A percentile compares a stretch with the other conserved stretches of the same genome.
Conservation (phyloP, 257 asterid species). For the Mitragyna speciosa region DNA sequence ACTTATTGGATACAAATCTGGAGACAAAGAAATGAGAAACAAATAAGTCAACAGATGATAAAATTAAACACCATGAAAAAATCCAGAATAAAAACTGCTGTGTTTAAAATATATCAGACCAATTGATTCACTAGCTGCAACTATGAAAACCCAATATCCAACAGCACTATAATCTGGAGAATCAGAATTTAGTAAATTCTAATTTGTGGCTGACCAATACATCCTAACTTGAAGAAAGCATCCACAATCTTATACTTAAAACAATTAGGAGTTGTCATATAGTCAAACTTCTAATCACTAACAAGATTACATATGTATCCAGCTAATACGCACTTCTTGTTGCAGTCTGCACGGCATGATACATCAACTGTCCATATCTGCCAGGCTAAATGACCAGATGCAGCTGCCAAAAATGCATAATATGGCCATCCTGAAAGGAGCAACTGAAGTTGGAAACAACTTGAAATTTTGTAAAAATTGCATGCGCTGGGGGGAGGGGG, state of each 20-base stretch:
- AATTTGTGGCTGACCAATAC: neutral
- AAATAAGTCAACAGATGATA: neutral
- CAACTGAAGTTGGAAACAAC: neutral
- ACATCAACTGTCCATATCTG: constrained; percentile 78
- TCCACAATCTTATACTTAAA: neutral
- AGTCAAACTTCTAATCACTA: neutral
- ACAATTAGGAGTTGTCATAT: neutral
- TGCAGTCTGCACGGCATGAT: constrained; percentile 83
- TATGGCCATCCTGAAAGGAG: constrained; percentile 62
- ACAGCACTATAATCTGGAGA: neutral
- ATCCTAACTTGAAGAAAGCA: neutral
- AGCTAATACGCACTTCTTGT: constrained; percentile 52
- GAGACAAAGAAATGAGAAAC: neutral
- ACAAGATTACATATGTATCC: neutral
- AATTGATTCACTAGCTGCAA: neutral
- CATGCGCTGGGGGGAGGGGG: neutral
- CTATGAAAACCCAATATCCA: neutral
- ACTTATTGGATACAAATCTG: constrained; percentile 85
- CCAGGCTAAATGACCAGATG: constrained; percentile 78
- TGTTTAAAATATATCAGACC: neutral
- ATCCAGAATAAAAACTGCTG: neutral
- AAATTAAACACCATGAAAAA: neutral
- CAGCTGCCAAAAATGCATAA: constrained; percentile 61
- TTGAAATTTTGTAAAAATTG: no score
- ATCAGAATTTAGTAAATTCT: neutral